phyloP scores from a whole-genome alignment of 23 red algal species.

The Chondrus crispus region DNA sequence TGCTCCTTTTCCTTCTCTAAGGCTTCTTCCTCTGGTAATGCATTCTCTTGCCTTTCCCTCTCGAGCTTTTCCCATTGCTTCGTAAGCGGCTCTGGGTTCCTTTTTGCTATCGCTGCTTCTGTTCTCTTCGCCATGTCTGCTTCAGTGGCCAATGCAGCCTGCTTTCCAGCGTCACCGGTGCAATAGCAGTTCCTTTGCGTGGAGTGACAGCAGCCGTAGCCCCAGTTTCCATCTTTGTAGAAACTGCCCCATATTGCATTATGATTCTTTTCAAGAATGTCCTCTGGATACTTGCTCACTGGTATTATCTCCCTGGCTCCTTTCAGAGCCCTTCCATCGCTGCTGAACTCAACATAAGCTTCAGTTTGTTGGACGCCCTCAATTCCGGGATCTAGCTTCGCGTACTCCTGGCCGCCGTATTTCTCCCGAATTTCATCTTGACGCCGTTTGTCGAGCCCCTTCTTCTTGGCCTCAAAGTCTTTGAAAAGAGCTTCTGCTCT shows the following conservation, averaged over 20 bases:
- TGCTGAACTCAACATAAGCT: slow-evolving; percentile 43
- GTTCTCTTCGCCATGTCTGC: slow-evolving; percentile 40
- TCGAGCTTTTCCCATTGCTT: slow-evolving; percentile 21
- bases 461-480: slow-evolving; percentile 67
- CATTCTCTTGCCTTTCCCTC: slow-evolving; percentile 13
- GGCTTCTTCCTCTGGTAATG: background rate
- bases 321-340: slow-evolving; percentile 18
- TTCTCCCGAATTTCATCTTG: slow-evolving; percentile 59
- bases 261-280: slow-evolving; percentile 80
- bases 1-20: background rate
- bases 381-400: slow-evolving; percentile 30
- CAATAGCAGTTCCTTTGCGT: slow-evolving; percentile 33
- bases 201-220: slow-evolving; percentile 85
- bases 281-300: slow-evolving; percentile 76
- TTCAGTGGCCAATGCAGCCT: slow-evolving; percentile 38
- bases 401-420: slow-evolving; percentile 77
- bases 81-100: slow-evolving; percentile 16
- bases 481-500: slow-evolving; percentile 71
- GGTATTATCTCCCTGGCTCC: background rate
- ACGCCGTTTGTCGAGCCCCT: slow-evolving; percentile 41
- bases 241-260: slow-evolving; percentile 81
- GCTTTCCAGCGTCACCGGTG: slow-evolving; percentile 48
- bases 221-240: slow-evolving; percentile 71
- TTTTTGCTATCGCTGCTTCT: slow-evolving; percentile 15
- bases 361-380: slow-evolving; percentile 42